These are phyloP conservation scores for Avena eriantha DNA, from an alignment of 176 grass and related monocot species.

Conservation along the genomic window DNA sequence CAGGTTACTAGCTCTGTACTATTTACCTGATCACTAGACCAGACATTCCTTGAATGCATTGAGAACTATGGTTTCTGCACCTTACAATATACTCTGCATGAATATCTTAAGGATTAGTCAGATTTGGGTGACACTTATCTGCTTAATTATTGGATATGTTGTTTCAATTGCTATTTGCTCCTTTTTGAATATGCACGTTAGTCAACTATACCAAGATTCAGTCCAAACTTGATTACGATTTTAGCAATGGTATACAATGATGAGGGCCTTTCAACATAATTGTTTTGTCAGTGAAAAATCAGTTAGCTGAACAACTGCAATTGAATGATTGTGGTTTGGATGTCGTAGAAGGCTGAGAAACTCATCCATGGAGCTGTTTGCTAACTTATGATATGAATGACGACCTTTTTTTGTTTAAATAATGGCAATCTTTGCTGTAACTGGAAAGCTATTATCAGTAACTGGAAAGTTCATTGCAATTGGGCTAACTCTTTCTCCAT, in stretches of 20 bases:
- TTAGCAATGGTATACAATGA: neutral
- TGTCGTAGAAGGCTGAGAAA: slow-evolving; percentile 16
- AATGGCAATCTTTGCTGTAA: neutral
- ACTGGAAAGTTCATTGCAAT: slow-evolving; percentile 13
- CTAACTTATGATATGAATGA: slow-evolving; percentile 13
- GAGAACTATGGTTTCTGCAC: neutral
- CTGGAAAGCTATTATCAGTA: slow-evolving; percentile 29
- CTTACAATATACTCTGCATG: slow-evolving; percentile 23
- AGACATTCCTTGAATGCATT: slow-evolving; percentile 30
- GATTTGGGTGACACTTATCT: slow-evolving; percentile 5
- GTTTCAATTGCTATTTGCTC: slow-evolving; percentile 22
- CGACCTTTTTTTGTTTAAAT: neutral
- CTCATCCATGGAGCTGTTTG: slow-evolving; percentile 19
- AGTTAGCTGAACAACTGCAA: slow-evolving; percentile 23
- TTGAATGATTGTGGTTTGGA: slow-evolving; percentile 4
- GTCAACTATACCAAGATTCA: neutral
- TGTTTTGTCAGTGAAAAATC: slow-evolving; percentile 14
- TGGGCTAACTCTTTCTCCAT: neutral
- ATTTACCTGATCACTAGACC: slow-evolving; percentile 17
- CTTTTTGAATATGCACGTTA: neutral
- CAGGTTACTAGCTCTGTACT: slow-evolving; percentile 58
- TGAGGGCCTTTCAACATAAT: slow-evolving; percentile 6
- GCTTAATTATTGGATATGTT: slow-evolving; percentile 18
- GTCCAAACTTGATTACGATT: slow-evolving; percentile 26
- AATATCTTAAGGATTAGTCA: slow-evolving; percentile 18